Evolutionary conservation across 1,284 basidiomycete genomes (phyloP).

Genomic region (Trichosporon sp.): DNA sequence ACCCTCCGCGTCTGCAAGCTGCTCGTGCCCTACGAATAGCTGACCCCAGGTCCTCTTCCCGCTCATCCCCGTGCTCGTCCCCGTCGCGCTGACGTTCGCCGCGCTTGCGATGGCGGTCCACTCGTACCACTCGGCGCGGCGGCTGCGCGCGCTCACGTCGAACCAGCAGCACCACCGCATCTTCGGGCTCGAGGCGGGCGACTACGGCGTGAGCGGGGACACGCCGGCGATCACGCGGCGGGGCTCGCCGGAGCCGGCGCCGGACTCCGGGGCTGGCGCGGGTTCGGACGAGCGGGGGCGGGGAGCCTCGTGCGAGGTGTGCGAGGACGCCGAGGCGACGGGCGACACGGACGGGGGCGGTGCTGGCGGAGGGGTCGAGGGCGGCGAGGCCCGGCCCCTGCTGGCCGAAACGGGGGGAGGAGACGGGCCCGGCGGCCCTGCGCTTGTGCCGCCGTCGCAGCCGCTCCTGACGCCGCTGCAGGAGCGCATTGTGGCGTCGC

Average conservation of each 20-base stretch:
- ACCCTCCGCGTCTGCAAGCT: too few species aligned
- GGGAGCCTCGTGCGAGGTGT: not conserved
- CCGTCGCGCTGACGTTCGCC: constrained; percentile 28
- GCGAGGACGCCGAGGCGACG: not conserved
- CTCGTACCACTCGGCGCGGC: constrained; percentile 21
- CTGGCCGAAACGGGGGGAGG: not conserved
- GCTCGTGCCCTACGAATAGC: too few species aligned
- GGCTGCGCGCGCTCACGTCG: not conserved
- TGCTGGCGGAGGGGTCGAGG: not conserved
- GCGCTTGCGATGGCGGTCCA: constrained; percentile 28
- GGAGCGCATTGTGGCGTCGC: constrained; percentile 30
- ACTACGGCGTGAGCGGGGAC: not conserved
- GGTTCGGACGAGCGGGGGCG: not conserved
- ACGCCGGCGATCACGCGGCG: not conserved
- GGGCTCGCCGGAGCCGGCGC: not conserved
- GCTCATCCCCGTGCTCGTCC: constrained; percentile 33
- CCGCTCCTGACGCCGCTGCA: constrained; percentile 33
- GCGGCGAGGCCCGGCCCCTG: not conserved
- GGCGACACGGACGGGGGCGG: not conserved
- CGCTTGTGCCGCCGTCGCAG: constrained; percentile 8
- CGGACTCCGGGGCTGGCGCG: too few species aligned
- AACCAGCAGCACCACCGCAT: not conserved
- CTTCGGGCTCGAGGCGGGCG: not conserved
- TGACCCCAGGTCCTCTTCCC: constrained; percentile 26
- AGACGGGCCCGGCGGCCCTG: not conserved